phyloP scores from a whole-genome alignment of 2,329 filamentous ascomycete species.

The Tolypocladium ovalisporum region DNA sequence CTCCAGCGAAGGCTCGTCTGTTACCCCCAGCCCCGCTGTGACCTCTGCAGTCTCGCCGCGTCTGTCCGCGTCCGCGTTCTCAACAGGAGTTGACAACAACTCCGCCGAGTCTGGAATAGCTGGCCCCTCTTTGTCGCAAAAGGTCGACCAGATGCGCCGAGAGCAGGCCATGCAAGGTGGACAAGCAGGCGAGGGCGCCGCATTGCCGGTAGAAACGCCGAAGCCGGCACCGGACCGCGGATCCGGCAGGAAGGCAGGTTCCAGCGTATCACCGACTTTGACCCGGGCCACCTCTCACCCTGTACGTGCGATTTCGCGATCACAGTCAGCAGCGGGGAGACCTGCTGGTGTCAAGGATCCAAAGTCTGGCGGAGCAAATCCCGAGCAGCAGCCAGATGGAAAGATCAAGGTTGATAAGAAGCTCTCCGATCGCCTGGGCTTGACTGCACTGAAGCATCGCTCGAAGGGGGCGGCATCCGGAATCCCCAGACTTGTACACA shows the following conservation, averaged over 20 bases:
- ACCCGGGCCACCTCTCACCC: conserved; percentile 43
- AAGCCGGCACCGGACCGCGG: conserved; percentile 21
- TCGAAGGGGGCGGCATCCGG: conserved; percentile 55
- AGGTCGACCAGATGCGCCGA: conserved; percentile 39
- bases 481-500: conserved; percentile 79
- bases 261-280: conserved; percentile 39
- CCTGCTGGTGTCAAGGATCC: conserved; percentile 23
- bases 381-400: conserved; percentile 21
- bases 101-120: conserved; percentile 7
- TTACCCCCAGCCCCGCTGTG: background rate
- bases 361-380: conserved; percentile 14
- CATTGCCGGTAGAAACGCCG: conserved; percentile 9
- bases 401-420: conserved; percentile 57
- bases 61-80: conserved; percentile 13
- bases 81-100: conserved; percentile 5
- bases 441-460: conserved; percentile 51
- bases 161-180: conserved; percentile 25
- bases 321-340: conserved; percentile 33
- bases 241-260: conserved; percentile 32
- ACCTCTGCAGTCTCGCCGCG: conserved; percentile 3
- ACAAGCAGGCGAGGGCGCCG: conserved; percentile 10
- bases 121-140: conserved; percentile 28
- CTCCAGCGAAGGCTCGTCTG: background rate
- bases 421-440: conserved; percentile 59
- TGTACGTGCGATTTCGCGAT: conserved; percentile 31